Evolutionary conservation across 1,284 basidiomycete genomes (phyloP).

Genomic region (Cutaneotrichosporon mucoides): DNA sequence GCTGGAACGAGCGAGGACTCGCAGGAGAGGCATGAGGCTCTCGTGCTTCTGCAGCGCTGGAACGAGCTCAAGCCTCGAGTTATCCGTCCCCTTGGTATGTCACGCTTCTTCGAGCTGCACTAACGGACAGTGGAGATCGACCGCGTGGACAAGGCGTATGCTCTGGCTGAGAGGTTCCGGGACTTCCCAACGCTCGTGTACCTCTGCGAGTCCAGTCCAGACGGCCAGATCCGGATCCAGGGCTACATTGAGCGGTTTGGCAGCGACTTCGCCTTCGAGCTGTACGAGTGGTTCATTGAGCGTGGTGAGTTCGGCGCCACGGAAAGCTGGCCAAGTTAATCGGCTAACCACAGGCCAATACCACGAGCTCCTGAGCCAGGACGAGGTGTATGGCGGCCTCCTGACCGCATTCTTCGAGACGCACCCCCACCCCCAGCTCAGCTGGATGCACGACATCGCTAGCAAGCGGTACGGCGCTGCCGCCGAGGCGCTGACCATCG

Average conservation of each 20-base stretch:
- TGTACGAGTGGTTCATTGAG: constrained; percentile 67
- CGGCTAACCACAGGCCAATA: constrained; percentile 58
- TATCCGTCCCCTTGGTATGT: constrained; percentile 44
- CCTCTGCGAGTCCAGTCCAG: constrained; percentile 59
- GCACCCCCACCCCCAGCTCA: constrained; percentile 62
- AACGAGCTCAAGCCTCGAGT: constrained; percentile 38
- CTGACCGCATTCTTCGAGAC: constrained; percentile 71
- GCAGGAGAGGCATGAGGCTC: constrained; percentile 34
- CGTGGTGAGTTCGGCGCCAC: constrained; percentile 40
- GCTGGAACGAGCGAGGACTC: constrained; percentile 1
- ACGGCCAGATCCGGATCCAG: constrained; percentile 47
- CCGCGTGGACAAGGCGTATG: constrained; percentile 65
- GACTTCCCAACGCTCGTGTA: constrained; percentile 79
- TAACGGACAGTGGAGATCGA: constrained; percentile 59
- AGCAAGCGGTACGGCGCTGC: constrained; percentile 65
- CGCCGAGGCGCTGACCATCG: constrained; percentile 61
- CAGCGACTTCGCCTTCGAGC: constrained; percentile 76
- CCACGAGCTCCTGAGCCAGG: constrained; percentile 69
- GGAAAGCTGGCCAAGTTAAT: too few species aligned
- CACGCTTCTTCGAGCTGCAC: background rate
- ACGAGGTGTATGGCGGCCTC: constrained; percentile 59
- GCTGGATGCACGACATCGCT: constrained; percentile 87
- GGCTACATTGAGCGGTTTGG: constrained; percentile 75
- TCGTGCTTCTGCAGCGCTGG: constrained; percentile 35
- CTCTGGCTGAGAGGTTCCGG: constrained; percentile 74